phyloP scores from a whole-genome alignment of 257 asterid genomes.

The Lavandula angustifolia region DNA sequence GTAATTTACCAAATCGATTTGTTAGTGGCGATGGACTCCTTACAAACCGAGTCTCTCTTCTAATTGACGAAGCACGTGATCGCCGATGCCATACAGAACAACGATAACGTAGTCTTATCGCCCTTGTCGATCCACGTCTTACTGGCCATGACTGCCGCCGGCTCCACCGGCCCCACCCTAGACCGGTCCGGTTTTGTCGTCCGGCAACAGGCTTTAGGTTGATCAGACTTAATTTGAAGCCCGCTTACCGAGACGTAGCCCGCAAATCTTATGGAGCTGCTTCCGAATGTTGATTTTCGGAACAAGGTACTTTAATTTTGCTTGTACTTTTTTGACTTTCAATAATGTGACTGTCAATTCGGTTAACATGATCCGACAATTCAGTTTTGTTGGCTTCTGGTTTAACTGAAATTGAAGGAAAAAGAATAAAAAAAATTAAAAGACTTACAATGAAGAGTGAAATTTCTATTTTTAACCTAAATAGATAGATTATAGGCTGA shows the following conservation, averaged over 20 bases:
- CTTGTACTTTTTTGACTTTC: too few species aligned
- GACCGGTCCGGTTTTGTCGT: constrained; percentile 47
- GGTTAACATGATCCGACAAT: too few species aligned
- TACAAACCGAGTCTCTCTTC: not conserved
- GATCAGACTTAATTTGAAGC: constrained; percentile 45
- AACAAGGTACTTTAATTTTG: constrained; percentile 39
- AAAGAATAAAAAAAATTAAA: too few species aligned
- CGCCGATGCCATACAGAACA: not conserved
- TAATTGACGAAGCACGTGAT: not conserved
- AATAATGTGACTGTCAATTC: too few species aligned
- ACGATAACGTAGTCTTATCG: constrained; percentile 31
- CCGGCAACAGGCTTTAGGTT: constrained; percentile 54
- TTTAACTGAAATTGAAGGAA: too few species aligned
- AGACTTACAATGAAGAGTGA: too few species aligned
- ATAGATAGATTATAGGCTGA: too few species aligned
- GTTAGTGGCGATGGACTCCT: too few species aligned
- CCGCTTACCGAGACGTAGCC: constrained; percentile 36
- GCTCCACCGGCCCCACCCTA: constrained; percentile 43
- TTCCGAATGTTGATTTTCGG: constrained; percentile 44
- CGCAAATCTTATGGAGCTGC: constrained; percentile 42
- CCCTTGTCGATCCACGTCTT: constrained; percentile 53
- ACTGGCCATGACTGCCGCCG: constrained; percentile 42
- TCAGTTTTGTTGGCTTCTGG: too few species aligned
- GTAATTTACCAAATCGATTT: too few species aligned
- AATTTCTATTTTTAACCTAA: too few species aligned